Evolutionary conservation across 768 basidiomycete genomes (phyloP), one percentile per base, ranked within the genome.

Genomic region (Tulasnella calospora): DNA sequence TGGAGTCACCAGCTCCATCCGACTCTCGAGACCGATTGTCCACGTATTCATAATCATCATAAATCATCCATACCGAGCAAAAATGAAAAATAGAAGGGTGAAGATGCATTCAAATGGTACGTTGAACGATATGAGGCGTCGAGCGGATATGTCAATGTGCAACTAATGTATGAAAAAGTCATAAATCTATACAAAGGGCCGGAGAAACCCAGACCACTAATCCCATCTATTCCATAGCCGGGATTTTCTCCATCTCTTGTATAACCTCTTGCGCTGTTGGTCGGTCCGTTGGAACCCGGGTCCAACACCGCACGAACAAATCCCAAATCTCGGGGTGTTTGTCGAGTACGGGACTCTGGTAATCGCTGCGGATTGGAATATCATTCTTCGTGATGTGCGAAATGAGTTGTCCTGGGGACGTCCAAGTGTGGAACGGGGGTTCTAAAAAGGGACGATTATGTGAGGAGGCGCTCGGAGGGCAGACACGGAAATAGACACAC

Each of bases 241-340:
- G n/a, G 15, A 67, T 27, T 35, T 6, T 12, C 27, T 35, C 17
- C 17, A 67, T 27, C 33, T 9, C 61, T 67, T 67, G 12, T 6
- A 67, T 13, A 67, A 75, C 27, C 38, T 51, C 74, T 21, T 27
- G 12, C 6, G 46, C 47, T 15, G 46, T 75, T n/a, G 74, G 74
- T 23, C 74, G 38, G 3, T 75, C 2, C 6, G 6, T 19, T 8
- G 74, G 74, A 13, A 36, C 30, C 38, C 47, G 55, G 35, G 6
- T 38, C 74, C 74, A 75, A n/a, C 74, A 55, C 55, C 30, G 13
- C 30, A 23, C 55, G 35, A 75, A 75, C 27, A 75, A 55, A 12
- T 61, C 46, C 74, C 74, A 75, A n/a, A 75, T 46, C 13, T 55
- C 47, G 8, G 71, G 71, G 36, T 40, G 10, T 21, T 46, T 44